Evolutionary conservation across 2,329 filamentous ascomycete species (phyloP).

Genomic region (Colletotrichum sojae): DNA sequence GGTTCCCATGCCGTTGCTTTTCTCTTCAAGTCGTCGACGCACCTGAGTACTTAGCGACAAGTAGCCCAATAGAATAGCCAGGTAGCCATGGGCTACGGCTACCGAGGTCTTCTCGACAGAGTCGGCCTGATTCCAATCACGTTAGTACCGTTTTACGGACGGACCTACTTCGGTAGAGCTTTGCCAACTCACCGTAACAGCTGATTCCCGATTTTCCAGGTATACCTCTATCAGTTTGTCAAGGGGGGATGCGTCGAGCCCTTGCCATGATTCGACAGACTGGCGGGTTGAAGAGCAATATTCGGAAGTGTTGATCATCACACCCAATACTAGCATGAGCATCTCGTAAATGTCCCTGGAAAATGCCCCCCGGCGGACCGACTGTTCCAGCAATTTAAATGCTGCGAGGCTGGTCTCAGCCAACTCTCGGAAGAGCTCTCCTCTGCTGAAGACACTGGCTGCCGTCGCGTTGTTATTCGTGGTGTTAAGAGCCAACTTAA

Average conservation of each 20-base stretch:
- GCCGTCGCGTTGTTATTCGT: constrained; percentile 84
- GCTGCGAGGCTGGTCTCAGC: constrained; percentile 65
- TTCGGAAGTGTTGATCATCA: constrained; percentile 90
- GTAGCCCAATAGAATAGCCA: constrained; percentile 87
- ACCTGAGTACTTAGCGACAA: constrained; percentile 73
- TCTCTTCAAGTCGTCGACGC: constrained; percentile 58
- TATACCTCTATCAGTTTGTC: constrained; percentile 76
- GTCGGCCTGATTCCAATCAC: constrained; percentile 65
- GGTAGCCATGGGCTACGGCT: constrained; percentile 88
- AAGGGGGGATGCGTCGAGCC: constrained; percentile 61
- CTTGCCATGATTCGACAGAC: constrained; percentile 50
- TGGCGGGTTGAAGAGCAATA: constrained; percentile 75
- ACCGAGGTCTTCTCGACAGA: constrained; percentile 82
- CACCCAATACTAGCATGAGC: constrained; percentile 83
- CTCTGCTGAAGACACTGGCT: constrained; percentile 78
- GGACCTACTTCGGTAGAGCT: too few relatives aligned
- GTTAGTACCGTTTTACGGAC: neutral
- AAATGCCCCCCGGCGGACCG: constrained; percentile 64
- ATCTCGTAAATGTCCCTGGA: constrained; percentile 72
- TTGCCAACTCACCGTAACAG: constrained; percentile 73
- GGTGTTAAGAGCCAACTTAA: constrained; percentile 85
- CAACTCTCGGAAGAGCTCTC: constrained; percentile 65
- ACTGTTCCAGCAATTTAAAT: constrained; percentile 63
- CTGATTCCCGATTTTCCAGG: constrained; percentile 74
- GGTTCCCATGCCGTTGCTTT: constrained; percentile 60